Percentiles rank a stretch among this genome's conserved stretches.
Evolutionary conservation across 768 basidiomycete genomes (phyloP).

Genomic region (Boletus subcaerulescens): DNA sequence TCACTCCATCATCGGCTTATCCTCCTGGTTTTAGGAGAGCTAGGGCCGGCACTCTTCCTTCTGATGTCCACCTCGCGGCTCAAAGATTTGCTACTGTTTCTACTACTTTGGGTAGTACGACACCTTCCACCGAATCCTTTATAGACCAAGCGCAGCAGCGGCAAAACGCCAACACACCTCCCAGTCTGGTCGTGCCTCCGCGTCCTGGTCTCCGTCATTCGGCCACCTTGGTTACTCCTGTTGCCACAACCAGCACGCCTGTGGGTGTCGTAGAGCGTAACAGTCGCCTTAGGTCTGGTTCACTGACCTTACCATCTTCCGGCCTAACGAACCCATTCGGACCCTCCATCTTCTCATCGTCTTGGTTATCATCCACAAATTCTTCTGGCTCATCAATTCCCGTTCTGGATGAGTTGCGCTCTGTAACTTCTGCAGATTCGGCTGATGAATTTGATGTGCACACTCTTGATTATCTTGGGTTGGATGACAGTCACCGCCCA

Average conservation of each 20-base stretch:
- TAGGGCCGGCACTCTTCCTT: constrained; percentile 96
- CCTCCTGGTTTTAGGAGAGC: constrained; percentile 90
- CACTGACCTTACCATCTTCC: constrained; percentile 79
- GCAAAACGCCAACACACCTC: constrained; percentile 36
- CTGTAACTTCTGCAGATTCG: constrained; percentile 75
- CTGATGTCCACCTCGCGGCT: constrained; percentile 86
- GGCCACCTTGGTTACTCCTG: constrained; percentile 58
- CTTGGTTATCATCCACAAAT: constrained; percentile 74
- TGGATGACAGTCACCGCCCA: constrained; percentile 75
- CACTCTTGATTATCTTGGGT: constrained; percentile 93
- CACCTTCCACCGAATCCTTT: constrained; percentile 50
- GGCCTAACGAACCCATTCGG: constrained; percentile 83
- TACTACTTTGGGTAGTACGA: constrained; percentile 49
- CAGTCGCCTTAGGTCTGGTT: constrained; percentile 89
- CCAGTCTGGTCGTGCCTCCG: constrained; percentile 44
- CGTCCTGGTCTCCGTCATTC: constrained; percentile 75
- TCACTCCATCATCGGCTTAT: constrained; percentile 70
- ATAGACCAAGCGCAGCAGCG: constrained; percentile 42
- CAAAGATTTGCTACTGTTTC: constrained; percentile 75
- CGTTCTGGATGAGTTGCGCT: constrained; percentile 76
- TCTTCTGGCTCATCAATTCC: constrained; percentile 55
- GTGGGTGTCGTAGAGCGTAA: constrained; percentile 51
- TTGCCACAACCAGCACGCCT: constrained; percentile 41
- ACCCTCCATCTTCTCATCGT: constrained; percentile 83
- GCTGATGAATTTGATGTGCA: constrained; percentile 89